These are phyloP conservation scores for Aspergillus bombycis DNA, from an alignment of 2,329 filamentous ascomycete species.

Conservation along the genomic window DNA sequence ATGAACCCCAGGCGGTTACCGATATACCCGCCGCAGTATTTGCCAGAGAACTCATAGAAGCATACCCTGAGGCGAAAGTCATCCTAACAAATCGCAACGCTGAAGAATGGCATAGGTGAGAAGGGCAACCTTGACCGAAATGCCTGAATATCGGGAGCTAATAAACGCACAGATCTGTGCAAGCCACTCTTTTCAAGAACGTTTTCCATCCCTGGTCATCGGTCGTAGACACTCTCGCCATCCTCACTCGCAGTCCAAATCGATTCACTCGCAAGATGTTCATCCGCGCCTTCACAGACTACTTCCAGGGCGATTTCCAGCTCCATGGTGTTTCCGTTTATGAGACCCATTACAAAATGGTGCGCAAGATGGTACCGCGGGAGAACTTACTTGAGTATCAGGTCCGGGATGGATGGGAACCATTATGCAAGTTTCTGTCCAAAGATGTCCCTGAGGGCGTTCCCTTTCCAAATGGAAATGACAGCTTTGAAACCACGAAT, in stretches of 20 bases:
- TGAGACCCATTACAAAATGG: slow-evolving; percentile 50
- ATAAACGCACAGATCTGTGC: slow-evolving; percentile 19
- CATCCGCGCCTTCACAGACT: too few species aligned
- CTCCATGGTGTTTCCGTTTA: background rate
- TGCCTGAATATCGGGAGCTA: background rate
- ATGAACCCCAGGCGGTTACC: slow-evolving; percentile 5
- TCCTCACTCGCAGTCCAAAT: too few species aligned
- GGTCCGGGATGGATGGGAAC: slow-evolving; percentile 51
- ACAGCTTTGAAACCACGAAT: too few species aligned
- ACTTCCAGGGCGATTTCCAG: too few species aligned
- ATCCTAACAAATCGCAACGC: slow-evolving; percentile 28
- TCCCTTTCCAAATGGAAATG: slow-evolving; percentile 4
- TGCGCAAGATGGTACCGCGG: slow-evolving; percentile 40
- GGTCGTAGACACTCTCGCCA: too few species aligned
- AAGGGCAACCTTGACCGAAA: background rate
- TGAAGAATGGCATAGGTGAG: slow-evolving; percentile 27
- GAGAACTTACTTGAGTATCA: slow-evolving; percentile 50
- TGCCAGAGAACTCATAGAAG: slow-evolving; percentile 27
- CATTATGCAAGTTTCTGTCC: slow-evolving; percentile 52
- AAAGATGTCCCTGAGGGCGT: slow-evolving; percentile 12
- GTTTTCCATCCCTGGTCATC: too few species aligned
- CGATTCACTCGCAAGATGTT: too few species aligned
- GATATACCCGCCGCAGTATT: slow-evolving; percentile 24
- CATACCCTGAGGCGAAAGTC: slow-evolving; percentile 28
- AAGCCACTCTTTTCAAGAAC: too few species aligned